Evolutionary conservation across 116 monocot species (phyloP).

Genomic region (Papilionanthe hybrid): DNA sequence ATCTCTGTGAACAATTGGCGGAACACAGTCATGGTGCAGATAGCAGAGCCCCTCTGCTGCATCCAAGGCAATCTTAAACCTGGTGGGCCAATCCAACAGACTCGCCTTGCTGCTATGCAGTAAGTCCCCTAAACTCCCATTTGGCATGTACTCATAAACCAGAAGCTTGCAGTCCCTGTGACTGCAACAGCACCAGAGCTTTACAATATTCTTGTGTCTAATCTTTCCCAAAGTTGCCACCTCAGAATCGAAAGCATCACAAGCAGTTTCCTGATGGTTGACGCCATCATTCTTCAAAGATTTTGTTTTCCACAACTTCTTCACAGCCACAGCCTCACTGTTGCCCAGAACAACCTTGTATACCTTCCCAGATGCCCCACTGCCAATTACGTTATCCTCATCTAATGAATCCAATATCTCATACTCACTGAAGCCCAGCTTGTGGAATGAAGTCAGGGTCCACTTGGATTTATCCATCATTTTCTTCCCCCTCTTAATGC

Average conservation of each 20-base stretch:
- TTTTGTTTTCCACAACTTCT: conserved; percentile 36
- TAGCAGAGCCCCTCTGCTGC: conserved; percentile 69
- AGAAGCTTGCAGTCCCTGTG: conserved; percentile 54
- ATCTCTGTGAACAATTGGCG: conserved; percentile 67
- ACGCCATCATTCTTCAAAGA: conserved; percentile 13
- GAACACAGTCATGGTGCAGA: conserved; percentile 66
- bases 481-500: conserved; percentile 25
- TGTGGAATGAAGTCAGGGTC: conserved; percentile 49
- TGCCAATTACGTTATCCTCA: conserved; percentile 41
- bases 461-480: conserved; percentile 30
- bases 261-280: conserved; percentile 8
- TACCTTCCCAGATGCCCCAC: conserved; percentile 39
- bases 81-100: conserved; percentile 52
- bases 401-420: conserved; percentile 36
- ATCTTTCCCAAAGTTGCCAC: conserved; percentile 75
- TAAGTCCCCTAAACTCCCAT: conserved; percentile 64
- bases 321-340: conserved; percentile 51
- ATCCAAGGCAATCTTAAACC: conserved; percentile 65
- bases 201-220: conserved; percentile 55
- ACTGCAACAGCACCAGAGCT: conserved; percentile 50
- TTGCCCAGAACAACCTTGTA: conserved; percentile 35
- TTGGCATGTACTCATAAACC: conserved; percentile 71
- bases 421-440: conserved; percentile 36
- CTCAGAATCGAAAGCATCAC: conserved; percentile 55
- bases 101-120: conserved; percentile 42